These are phyloP conservation scores for Allomyces macrogynus DNA, from an alignment of 192 early-diverging fungal species.

Conservation along the genomic window DNA sequence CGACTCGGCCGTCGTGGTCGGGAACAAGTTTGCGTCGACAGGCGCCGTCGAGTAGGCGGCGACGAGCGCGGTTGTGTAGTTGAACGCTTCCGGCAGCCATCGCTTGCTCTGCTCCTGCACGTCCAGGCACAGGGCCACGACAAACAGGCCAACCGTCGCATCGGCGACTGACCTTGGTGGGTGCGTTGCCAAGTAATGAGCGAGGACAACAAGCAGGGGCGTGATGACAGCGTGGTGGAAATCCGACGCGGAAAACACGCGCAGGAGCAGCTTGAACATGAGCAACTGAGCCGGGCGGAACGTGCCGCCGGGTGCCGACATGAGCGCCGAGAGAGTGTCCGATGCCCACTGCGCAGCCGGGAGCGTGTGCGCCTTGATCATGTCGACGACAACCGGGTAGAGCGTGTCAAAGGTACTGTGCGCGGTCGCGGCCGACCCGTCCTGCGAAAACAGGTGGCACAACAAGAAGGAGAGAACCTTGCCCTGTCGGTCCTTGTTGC, in stretches of 20 bases:
- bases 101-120: constrained; percentile 48
- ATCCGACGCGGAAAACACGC: constrained; percentile 85
- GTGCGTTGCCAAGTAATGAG: constrained; percentile 51
- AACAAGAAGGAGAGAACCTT: constrained; percentile 42
- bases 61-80: constrained; percentile 23
- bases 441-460: constrained; percentile 38
- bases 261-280: constrained; percentile 42
- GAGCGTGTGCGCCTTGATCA: constrained; percentile 6
- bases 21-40: neutral
- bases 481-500: constrained; percentile 59
- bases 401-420: neutral
- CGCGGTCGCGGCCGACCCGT: neutral
- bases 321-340: neutral
- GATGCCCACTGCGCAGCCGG: constrained; percentile 2
- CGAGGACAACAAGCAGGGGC: constrained; percentile 59
- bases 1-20: neutral
- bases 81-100: constrained; percentile 49
- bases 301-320: neutral
- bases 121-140: constrained; percentile 51
- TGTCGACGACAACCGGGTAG: neutral
- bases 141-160: constrained; percentile 46
- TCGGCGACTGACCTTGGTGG: constrained; percentile 34
- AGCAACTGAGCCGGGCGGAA: constrained; percentile 30
- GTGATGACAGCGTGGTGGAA: constrained; percentile 68
- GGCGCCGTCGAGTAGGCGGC: constrained; percentile 11